Base-by-base conservation (phyloP, 1,139 yeast genomes). In the Ogataea hybrid region DNA sequence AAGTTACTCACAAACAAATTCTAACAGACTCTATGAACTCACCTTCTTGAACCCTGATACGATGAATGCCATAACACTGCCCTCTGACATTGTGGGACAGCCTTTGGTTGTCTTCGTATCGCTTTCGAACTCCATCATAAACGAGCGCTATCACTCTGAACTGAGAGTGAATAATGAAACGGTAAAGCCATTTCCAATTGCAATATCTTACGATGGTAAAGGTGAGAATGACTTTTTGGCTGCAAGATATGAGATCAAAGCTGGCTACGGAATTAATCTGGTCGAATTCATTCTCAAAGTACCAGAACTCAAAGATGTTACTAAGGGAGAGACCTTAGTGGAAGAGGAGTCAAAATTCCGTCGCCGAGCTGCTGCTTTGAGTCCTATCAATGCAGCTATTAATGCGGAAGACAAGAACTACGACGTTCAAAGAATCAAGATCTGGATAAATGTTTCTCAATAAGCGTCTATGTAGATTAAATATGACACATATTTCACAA, bases 211-310 rank as follows among this genome's bases (percentile, higher is more conserved):
- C 39, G 56, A 53, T 6, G 39, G 42, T 5, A 49, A 46, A 21
- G 39, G 39, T 3, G 49, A 53, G 18, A 53, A 53, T 2, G 44
- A 43, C 7, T 57, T 58, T 41, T 43, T 57, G 32, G 59, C 62
- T 4, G 50, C 60, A 28, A 58, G 53, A 38, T 62, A 50, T 41
- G 63, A 59, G 38, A 43, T 61, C 30, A 57, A 54, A 31, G 41
- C 61, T 14, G 58, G 62, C 6, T 52, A 49, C 29, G 67, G 67
- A 6, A 46, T 63, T 34, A 63, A 62, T 35, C 43, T 55, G 25
- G 42, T 61, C 23, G 63, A 61, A 35, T 62, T 53, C 27, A 43
- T 48, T 7, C 49, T 57, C 30, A 51, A 49, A 37, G 58, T 52
- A 40, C 64, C 58, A 15, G 30, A 17, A 10, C 8, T 30, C 11